Evolutionary conservation across 306 rosid genomes (phyloP).

Genomic region (Gynostemma pentaphyllum): DNA sequence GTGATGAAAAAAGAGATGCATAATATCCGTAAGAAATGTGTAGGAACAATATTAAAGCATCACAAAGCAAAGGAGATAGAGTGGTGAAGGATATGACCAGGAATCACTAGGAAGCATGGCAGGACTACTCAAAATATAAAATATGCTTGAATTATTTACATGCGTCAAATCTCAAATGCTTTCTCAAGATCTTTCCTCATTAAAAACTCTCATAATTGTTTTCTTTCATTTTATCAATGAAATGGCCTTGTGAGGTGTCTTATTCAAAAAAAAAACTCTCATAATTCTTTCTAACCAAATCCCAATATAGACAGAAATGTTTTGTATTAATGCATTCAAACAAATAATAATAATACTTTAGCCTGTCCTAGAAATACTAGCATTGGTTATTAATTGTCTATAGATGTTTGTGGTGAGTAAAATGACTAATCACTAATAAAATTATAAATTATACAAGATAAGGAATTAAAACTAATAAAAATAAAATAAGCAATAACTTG

Average conservation of each 20-base stretch:
- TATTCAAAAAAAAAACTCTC: too few species aligned
- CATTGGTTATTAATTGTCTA: too few species aligned
- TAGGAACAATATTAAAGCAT: background rate
- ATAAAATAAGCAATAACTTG: background rate
- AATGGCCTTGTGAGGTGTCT: too few species aligned
- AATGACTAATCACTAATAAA: background rate
- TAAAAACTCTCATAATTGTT: too few species aligned
- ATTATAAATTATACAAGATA: background rate
- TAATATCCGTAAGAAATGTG: background rate
- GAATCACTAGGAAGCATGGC: background rate
- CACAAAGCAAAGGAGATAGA: background rate
- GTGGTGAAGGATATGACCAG: background rate
- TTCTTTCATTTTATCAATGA: too few species aligned
- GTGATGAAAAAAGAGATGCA: slow-evolving; percentile 3
- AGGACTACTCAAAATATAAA: background rate
- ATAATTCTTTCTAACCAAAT: too few species aligned
- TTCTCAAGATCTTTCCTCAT: too few species aligned
- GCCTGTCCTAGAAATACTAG: too few species aligned
- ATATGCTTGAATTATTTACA: background rate
- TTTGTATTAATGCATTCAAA: too few species aligned
- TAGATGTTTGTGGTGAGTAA: background rate
- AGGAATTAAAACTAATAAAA: background rate
- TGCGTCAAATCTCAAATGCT: too few species aligned
- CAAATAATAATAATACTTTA: too few species aligned
- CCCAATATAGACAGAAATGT: too few species aligned